Conservation (phyloP, 148 eudicot species). For the Heliosperma pusillum region DNA sequence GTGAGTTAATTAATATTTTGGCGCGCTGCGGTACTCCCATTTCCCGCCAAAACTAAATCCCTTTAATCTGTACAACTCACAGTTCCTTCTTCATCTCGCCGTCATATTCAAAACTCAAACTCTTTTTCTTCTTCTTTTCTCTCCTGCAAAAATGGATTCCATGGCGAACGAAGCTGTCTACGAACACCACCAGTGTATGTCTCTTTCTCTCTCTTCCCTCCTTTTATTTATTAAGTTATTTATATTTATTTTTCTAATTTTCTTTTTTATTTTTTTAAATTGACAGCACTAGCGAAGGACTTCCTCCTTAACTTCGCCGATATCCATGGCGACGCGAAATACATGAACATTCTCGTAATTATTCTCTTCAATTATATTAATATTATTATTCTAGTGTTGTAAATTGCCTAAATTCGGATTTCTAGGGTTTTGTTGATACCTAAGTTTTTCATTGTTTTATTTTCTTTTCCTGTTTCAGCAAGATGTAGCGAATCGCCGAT, state of each 20-base stretch:
- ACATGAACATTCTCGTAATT: slow-evolving; percentile 67
- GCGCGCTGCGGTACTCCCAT: slow-evolving; percentile 3
- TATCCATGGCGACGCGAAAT: slow-evolving; percentile 74
- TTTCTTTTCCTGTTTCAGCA: slow-evolving; percentile 44
- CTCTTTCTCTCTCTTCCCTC: not conserved
- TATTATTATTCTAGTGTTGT: slow-evolving; percentile 7
- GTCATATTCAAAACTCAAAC: not conserved
- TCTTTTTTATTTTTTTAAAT: not conserved
- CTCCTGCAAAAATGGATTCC: slow-evolving; percentile 28
- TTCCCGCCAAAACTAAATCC: slow-evolving; percentile 30
- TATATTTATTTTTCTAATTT: not conserved
- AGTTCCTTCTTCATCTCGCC: slow-evolving; percentile 15
- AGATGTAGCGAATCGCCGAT: slow-evolving; percentile 89
- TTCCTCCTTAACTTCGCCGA: slow-evolving; percentile 70
- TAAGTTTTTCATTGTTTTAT: not conserved
- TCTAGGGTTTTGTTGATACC: slow-evolving; percentile 5
- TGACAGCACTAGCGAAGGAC: slow-evolving; percentile 64
- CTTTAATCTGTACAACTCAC: not conserved
- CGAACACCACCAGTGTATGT: slow-evolving; percentile 58
- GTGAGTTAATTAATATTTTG: no score
- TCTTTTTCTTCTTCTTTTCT: slow-evolving; percentile 13
- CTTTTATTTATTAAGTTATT: no score
- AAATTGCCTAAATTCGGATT: not conserved
- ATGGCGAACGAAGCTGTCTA: slow-evolving; percentile 55
- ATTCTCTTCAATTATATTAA: not conserved